Evolutionary conservation across 495 filamentous ascomycete genomes (phyloP).

Genomic region (Penicillium crystallinum): DNA sequence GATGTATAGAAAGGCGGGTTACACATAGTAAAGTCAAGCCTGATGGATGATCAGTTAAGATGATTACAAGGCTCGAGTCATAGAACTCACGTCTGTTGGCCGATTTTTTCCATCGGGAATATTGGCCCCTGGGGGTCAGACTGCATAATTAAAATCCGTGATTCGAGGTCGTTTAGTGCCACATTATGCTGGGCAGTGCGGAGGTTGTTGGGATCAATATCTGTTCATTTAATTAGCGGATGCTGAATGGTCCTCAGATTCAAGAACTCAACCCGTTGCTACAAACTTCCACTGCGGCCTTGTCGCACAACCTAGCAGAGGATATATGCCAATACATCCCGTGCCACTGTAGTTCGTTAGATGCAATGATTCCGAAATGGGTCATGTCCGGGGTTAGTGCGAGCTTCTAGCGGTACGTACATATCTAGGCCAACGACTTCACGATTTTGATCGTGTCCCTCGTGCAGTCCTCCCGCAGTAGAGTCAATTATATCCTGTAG

Average conservation of each 20-base stretch:
- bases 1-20: slow-evolving; percentile 93
- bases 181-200: slow-evolving; percentile 61
- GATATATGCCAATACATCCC: slow-evolving; percentile 87
- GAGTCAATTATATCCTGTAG: slow-evolving; percentile 80
- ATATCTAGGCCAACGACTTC: slow-evolving; percentile 75
- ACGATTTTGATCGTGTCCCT: slow-evolving; percentile 52
- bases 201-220: slow-evolving; percentile 73
- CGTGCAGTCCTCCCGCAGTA: slow-evolving; percentile 48
- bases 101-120: slow-evolving; percentile 50
- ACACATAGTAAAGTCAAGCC: slow-evolving; percentile 85
- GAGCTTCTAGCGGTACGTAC: slow-evolving; percentile 21
- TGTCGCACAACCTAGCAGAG: slow-evolving; percentile 69
- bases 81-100: slow-evolving; percentile 40
- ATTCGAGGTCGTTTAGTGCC: slow-evolving; percentile 53
- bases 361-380: not conserved
- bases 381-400: not conserved
- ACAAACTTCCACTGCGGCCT: slow-evolving; percentile 66
- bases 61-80: not conserved
- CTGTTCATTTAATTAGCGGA: slow-evolving; percentile 31
- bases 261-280: slow-evolving; percentile 52
- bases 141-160: slow-evolving; percentile 58
- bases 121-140: slow-evolving; percentile 49
- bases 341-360: slow-evolving; percentile 54
- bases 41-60: slow-evolving; percentile 17
- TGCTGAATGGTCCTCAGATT: not conserved